These are phyloP conservation scores for Neurospora tetrasperma DNA, from an alignment of 495 filamentous ascomycete species.

Conservation along the genomic window DNA sequence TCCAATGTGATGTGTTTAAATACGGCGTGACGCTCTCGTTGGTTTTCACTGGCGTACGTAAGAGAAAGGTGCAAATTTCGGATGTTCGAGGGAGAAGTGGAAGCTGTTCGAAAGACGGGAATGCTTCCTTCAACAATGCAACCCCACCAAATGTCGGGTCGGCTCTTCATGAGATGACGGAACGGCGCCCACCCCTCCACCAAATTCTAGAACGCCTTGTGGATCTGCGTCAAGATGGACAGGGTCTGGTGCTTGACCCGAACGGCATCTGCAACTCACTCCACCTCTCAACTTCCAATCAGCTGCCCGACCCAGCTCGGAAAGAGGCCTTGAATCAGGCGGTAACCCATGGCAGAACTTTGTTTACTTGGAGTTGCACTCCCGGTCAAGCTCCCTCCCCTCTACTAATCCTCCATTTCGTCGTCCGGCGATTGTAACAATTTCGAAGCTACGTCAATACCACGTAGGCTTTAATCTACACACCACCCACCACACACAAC, in stretches of 20 bases:
- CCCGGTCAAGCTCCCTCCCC: neutral
- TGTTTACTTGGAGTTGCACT: neutral
- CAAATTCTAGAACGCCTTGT: neutral
- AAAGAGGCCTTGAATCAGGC: neutral
- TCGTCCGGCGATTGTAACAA: neutral
- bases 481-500: neutral
- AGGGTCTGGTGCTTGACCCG: neutral
- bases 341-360: neutral
- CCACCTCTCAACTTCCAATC: neutral
- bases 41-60: neutral
- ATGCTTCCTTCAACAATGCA: neutral
- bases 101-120: neutral
- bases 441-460: neutral
- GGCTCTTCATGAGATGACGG: neutral
- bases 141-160: neutral
- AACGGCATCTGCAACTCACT: neutral
- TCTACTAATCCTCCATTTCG: neutral
- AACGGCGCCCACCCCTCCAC: neutral
- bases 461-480: neutral
- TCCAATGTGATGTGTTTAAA: neutral
- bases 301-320: neutral
- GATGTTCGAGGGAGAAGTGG: neutral
- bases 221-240: neutral
- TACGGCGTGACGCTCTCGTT: neutral
- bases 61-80: neutral